Evolutionary conservation across 345 rosid species (phyloP), one percentile per base, ranked within the genome.

Genomic region (Eucalyptus viminalis): DNA sequence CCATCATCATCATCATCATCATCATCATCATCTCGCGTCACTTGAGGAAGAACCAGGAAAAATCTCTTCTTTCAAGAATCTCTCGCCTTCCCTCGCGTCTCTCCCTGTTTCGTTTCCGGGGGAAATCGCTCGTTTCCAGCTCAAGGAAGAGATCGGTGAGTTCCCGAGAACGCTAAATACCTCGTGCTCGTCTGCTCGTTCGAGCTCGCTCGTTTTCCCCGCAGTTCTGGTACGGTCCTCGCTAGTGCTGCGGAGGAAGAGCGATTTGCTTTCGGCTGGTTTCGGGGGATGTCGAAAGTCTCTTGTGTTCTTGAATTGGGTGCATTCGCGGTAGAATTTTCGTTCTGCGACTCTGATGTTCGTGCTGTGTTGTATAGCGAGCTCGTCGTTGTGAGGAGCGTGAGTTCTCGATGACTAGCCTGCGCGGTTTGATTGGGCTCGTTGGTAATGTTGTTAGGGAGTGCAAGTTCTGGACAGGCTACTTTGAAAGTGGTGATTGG

Each of bases 1-100:
- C 5, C 49, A 49, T 1, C 29, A 5, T 3, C 67, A 11, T 6
- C 16, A 9, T 1, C 29, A 5, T 3, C 67, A 11, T 6, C 16
- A 9, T 24, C 62, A 10, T 24, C 62, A 56, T 56, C 27, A 17
- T 72, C 44, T 72, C 25, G 44, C 25, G 81, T 21, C 81, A 19
- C 44, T 34, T 5, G 24, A 17, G 40, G 21, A 34, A 5, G 40
- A 69, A 9, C 21, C 12, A 19, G 22, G 19, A 16, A 34, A n/a
- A 15, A n/a, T 34, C 43, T 17, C 81, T 16, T 34, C 81, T 76
- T 76, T 21, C 85, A 11, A 40, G 47, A 21, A 22, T 76, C 85
- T 1, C 29, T 76, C 47, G 85, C 85, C 81, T 19, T 72, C 45
- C 3, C 4, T 72, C 45, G 0, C 81, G 7, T 40, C 47, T 76